phyloP scores from a whole-genome alignment of 2,329 filamentous ascomycete genomes.

The Hypoxylon sp. region DNA sequence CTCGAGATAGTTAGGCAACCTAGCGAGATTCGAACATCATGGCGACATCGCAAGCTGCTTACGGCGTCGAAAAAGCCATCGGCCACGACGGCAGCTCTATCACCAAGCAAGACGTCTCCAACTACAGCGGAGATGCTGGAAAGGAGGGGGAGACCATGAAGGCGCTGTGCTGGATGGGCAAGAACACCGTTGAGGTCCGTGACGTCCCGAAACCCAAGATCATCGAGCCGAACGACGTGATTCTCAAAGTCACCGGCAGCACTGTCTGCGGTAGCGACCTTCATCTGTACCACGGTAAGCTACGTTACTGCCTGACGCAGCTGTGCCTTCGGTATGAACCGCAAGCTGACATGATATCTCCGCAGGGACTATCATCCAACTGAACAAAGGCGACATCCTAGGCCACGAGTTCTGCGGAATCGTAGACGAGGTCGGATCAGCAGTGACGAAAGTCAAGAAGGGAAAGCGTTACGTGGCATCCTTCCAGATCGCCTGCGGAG shows the following conservation, averaged over 20 bases:
- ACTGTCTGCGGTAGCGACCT: slow-evolving; percentile 71
- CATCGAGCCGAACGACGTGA: slow-evolving; percentile 80
- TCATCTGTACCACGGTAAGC: slow-evolving; percentile 65
- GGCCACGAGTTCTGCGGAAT: slow-evolving; percentile 72
- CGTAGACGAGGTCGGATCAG: slow-evolving; percentile 67
- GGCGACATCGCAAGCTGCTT: slow-evolving; percentile 75
- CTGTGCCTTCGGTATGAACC: not conserved
- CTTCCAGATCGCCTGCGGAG: slow-evolving; percentile 83
- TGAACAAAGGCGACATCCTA: slow-evolving; percentile 74
- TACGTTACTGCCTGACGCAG: not conserved
- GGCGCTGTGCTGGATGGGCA: slow-evolving; percentile 84
- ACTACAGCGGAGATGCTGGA: slow-evolving; percentile 64
- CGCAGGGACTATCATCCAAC: slow-evolving; percentile 64
- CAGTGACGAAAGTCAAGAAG: slow-evolving; percentile 64
- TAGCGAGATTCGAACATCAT: slow-evolving; percentile 54
- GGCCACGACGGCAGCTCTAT: slow-evolving; percentile 75
- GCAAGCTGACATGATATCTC: not conserved
- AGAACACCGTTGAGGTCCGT: slow-evolving; percentile 78
- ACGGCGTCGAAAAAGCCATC: slow-evolving; percentile 72
- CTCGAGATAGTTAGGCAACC: not conserved
- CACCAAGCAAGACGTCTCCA: slow-evolving; percentile 76
- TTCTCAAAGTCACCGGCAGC: slow-evolving; percentile 79
- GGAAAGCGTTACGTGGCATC: slow-evolving; percentile 83
- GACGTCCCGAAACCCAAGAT: slow-evolving; percentile 78
- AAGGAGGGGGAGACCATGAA: slow-evolving; percentile 75